A percentile compares a stretch with the other conserved stretches of the same genome.
These are phyloP conservation scores for Cladosporium sp. DNA, from an alignment of 2,329 filamentous ascomycete species.

Conservation along the genomic window DNA sequence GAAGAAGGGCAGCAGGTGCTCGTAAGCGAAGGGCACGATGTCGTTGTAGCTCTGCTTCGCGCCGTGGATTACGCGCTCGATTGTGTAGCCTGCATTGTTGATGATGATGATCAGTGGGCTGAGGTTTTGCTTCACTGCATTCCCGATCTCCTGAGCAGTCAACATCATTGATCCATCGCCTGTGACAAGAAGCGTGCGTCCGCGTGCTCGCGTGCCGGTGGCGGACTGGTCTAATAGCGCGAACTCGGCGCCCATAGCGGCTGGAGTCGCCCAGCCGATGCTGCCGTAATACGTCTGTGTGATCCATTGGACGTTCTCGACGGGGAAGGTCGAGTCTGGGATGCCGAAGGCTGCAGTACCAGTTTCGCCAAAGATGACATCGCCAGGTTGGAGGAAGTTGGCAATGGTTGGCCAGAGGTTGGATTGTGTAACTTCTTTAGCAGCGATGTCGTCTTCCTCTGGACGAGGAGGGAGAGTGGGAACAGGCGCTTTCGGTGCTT, in stretches of 20 bases:
- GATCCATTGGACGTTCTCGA: constrained; percentile 24
- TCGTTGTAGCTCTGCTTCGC: constrained; percentile 52
- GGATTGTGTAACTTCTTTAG: constrained; percentile 40
- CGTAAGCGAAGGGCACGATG: constrained; percentile 36
- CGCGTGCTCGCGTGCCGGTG: constrained; percentile 28
- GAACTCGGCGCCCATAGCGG: constrained; percentile 38
- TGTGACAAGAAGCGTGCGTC: constrained; percentile 61
- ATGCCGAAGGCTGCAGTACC: constrained; percentile 39
- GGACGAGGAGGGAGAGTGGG: constrained; percentile 28
- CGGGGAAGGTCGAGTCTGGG: constrained; percentile 26
- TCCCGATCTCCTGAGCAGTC: constrained; percentile 62
- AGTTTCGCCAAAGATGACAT: constrained; percentile 40
- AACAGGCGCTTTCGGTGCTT: constrained; percentile 24
- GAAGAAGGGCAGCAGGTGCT: constrained; percentile 39
- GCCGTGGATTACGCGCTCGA: constrained; percentile 46
- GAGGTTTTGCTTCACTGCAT: constrained; percentile 49
- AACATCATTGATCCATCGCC: constrained; percentile 63
- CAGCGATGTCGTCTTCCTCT: constrained; percentile 29
- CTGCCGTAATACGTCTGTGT: constrained; percentile 43
- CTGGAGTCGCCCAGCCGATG: constrained; percentile 41
- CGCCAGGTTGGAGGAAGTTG: constrained; percentile 34
- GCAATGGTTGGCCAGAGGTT: constrained; percentile 37
- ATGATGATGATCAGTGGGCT: constrained; percentile 40
- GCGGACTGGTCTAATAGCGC: constrained; percentile 48
- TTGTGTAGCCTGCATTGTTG: constrained; percentile 46